Base-by-base conservation (phyloP, 257 asterid genomes). In the Solanum paucissectum region DNA sequence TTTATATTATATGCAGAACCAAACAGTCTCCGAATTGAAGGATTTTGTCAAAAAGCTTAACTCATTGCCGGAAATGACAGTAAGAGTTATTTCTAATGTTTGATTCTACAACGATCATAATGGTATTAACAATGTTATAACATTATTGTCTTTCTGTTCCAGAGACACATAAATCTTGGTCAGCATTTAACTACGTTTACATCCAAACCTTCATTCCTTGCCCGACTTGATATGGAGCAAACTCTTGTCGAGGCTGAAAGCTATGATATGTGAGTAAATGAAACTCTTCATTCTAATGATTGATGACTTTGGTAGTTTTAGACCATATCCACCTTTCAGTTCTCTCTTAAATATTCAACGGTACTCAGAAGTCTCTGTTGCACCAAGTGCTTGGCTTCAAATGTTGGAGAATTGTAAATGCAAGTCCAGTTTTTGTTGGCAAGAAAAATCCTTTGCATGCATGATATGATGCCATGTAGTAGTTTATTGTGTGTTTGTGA, bases 161-260 rank as follows among this genome's bases (percentile, higher is more conserved):
- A 97, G 99, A 95, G 99, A 92, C 99, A 96, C 95, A 94, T 96
- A 75, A 94, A 96, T 94, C 99, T 97, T 91, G 99, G 98, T 86
- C 98, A 96, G 91, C 98, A 97, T 90, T 93, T 97, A 94, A 89
- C 97, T 87, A 91, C 95, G 32, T 92, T 93, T 90, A 96, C 99
- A 81, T 93, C 99, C 79, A 95, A 95, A 92, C 94, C 98, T 37
- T 92, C 95, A 81, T 97, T 97, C 91, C 98, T 90, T 82, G 96
- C 92, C 90, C 94, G 91, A 87, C 99, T 97, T 87, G 98, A 97
- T 91, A 96, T 97, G 97, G 99, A 97, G 87, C 98, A 95, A 76
- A 97, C 99, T 84, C 93, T 97, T 66, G 92, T 97, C 89, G 99
- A 96, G 94, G 98, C 98, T 85, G 93, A 96, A 90, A 96, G 96